Evolutionary conservation across 2,329 filamentous ascomycete genomes (phyloP), one percentile per base, ranked within the genome.

Genomic region (Trichoderma sp.): DNA sequence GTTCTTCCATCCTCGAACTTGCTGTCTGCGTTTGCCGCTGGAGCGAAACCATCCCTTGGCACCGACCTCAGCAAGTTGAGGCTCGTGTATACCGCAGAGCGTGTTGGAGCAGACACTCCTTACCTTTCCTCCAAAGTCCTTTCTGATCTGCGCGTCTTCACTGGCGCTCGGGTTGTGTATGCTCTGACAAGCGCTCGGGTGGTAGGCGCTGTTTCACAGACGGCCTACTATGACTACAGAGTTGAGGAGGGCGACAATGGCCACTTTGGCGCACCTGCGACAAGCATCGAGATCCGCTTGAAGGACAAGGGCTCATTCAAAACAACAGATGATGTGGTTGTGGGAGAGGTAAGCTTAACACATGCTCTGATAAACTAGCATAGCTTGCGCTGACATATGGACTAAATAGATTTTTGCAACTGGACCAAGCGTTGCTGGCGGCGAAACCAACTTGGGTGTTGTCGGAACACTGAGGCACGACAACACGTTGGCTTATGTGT

Each of bases 191-290:
- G 92, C 1, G 85, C 93, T 28, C 88, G 89, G 73, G 93, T 98
- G n/a, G 95, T 95, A 2, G 96, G 96, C 47, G 92, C 95, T 1
- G 88, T 97, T n/a, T 85, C 92, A 1, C 95, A 98, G 82, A 97
- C 93, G 8, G 91, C 93, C 73, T 87, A 95, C 50, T 97, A 93
- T 78, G 95, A 98, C 79, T 98, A 98, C 80, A 86, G 95, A 75
- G 85, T 87, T 73, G 83, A 81, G 47, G 81, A 80, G 53, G 79
- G 81, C 57, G 75, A 74, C 66, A 74, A 76, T 65, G 76, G 79
- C 74, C 94, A 97, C 80, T 97, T 98, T 78, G 96, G 96, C 3
- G 86, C 92, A 11, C 95, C 95, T 3, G 79, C 96, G 53, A 93
- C 92, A 74, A 92, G 90, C 76, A 87, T 95, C 1, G 95, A 98